Base-by-base conservation (phyloP, 805 yeast genomes). In the Myxozyma monticola region DNA sequence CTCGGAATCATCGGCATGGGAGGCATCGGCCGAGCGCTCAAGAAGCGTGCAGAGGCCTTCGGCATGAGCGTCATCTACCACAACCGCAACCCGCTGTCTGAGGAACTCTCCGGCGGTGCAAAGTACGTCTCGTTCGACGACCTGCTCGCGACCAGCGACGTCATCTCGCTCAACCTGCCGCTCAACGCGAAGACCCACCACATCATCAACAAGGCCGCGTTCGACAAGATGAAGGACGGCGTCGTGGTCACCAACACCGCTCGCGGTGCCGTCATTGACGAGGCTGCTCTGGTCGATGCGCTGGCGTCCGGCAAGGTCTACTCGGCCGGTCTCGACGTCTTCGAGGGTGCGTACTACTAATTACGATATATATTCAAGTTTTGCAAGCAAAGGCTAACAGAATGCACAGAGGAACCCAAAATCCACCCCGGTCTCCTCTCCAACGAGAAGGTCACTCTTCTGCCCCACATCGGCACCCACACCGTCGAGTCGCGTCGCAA, bases 401-500 rank as follows among this genome's bases (percentile, higher is more conserved):
- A n/a, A n/a, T n/a, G n/a, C n/a, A n/a, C n/a, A 65, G 58, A 45
- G 46, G 88, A 83, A 69, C 88, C 88, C 1, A 60, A 76, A 54
- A 79, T 79, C 20, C 74, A 80, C 44, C 72, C 75, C 56, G 85
- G 80, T 43, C 71, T 83, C 46, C 60, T 75, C 37, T 66, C 67
- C 22, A 71, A 78, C 57, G 69, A 74, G 20, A 77, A 75, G 48
- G 80, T 77, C 7, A 74, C 84, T 9, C 77, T 86, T 26, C 71
- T 86, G 58, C 97, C 97, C 15, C 97, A 89, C 66, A 81, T 87
- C 84, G 97, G 96, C 24, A 87, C 96, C 0, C 82, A 81, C 65
- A 74, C 91, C 2, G 68, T 69, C 42, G 95, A 88, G 68, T 84
- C 96, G 2, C 78, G 84, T 61, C 69, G 73, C 56, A 76, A 77